Evolutionary conservation across 257 asterid species (phyloP).

Genomic region (Jacaranda mimosifolia): DNA sequence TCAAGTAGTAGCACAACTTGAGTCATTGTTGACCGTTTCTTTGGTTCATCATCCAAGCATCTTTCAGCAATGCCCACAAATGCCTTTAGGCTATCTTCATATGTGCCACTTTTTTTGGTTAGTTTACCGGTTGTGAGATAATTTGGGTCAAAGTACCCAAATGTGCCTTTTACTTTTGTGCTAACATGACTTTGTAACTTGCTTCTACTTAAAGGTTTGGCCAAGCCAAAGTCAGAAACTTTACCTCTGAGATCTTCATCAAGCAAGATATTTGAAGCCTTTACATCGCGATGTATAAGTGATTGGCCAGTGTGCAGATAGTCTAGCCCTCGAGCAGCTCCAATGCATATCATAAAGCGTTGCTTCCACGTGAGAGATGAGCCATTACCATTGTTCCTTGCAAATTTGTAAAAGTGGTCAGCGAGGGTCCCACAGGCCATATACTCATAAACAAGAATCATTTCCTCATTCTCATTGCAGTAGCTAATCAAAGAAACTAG

Average conservation of each 20-base stretch:
- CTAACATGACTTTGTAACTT: conserved; percentile 42
- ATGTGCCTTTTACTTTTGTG: conserved; percentile 54
- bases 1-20: conserved; percentile 46
- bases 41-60: conserved; percentile 52
- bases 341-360: conserved; percentile 45
- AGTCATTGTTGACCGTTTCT: conserved; percentile 49
- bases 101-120: conserved; percentile 51
- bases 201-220: conserved; percentile 40
- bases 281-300: too few species aligned
- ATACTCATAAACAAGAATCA: too few species aligned
- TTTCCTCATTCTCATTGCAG: too few species aligned
- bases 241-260: too few species aligned
- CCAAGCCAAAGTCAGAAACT: too few species aligned
- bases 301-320: too few species aligned
- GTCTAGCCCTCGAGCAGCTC: too few species aligned
- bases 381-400: not conserved
- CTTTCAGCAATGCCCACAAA: conserved; percentile 46
- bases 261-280: too few species aligned
- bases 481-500: conserved; percentile 43
- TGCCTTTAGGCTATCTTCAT: conserved; percentile 44
- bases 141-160: conserved; percentile 53
- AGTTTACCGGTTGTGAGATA: conserved; percentile 44
- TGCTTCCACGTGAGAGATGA: conserved; percentile 45
- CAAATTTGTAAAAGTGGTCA: conserved; percentile 24
- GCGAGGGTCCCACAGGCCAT: too few species aligned